Base-by-base conservation (phyloP, 169 alveolate species). In the Plasmodium cynomolgi region DNA sequence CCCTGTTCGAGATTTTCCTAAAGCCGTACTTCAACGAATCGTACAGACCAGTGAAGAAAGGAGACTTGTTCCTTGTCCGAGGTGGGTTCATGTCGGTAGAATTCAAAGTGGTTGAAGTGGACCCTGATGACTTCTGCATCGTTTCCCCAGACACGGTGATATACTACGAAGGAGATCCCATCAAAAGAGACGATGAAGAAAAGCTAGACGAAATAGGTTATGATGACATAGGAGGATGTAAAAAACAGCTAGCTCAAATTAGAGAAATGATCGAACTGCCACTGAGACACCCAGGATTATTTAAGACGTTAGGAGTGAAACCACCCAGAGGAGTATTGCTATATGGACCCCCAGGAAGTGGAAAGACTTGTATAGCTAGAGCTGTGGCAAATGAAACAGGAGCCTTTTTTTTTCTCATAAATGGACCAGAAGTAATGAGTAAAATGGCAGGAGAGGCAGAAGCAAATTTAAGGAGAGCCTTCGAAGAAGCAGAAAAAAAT, bases 281-380 rank as follows among this genome's bases (percentile, higher is more conserved):
- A 33, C 97, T 99, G 58, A 97, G 99, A 83, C 99, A 99, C 86
- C 99, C 99, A n/a, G 98, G 99, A 31, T 96, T 99, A 41, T 99
- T 99, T 97, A 99, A 99, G 96, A 99, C 99, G 5, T 97, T 99
- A 41, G 99, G 99, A 37, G 99, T 99, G 73, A 99, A 99, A 95
- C 99, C 99, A 2, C 99, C 99, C 0, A 98, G 99, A 92, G 99
- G 99, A 8, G 99, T 99, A 31, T 97, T 99, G 68, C 97, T 99
- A 58, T 99, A 98, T 97, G 99, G 99, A 26, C 99, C 99, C 9
- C 99, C 99, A 56, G 99, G 99, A 34, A 98, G 99, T 83, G 99
- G 99, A 56, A 99, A 99, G 96, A 99, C 99, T 8, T 97, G 99
- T 90, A 98, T 99, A 84, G 99, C 99, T 2, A 98, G 99, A 96